Conservation (phyloP, 768 basidiomycete genomes). For the Mycena crocata region DNA sequence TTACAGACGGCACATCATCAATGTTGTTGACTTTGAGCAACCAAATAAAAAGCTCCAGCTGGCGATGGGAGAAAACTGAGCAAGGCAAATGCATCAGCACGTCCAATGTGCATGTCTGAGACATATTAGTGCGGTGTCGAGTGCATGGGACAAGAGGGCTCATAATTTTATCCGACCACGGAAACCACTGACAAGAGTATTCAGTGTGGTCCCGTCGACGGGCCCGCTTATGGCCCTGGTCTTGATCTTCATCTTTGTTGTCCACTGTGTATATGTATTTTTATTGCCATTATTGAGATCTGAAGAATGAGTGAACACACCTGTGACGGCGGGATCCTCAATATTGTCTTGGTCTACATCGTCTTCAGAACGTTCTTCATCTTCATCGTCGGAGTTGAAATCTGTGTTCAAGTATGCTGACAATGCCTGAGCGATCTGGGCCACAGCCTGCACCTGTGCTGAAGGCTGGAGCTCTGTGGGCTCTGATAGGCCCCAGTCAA, state of each 20-base stretch:
- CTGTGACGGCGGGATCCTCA: not conserved
- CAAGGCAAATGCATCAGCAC: conserved; percentile 2
- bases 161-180: conserved; percentile 7
- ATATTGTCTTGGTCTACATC: not conserved
- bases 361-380: conserved; percentile 1
- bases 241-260: not conserved
- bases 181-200: conserved; percentile 5
- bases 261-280: not conserved
- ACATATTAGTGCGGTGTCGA: too few relatives aligned
- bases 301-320: not conserved
- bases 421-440: not conserved
- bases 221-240: not conserved
- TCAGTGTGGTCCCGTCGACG: not conserved
- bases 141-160: too few relatives aligned
- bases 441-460: not conserved
- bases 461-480: not conserved
- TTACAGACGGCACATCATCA: not conserved
- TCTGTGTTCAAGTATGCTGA: not conserved
- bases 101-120: not conserved
- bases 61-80: conserved; percentile 23
- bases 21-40: conserved; percentile 38
- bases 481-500: conserved; percentile 6
- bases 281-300: not conserved
- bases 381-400: not conserved
- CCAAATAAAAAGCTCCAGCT: conserved; percentile 45